These are phyloP conservation scores for Madurella fahalii DNA, from an alignment of 2,329 filamentous ascomycete species.

Conservation along the genomic window DNA sequence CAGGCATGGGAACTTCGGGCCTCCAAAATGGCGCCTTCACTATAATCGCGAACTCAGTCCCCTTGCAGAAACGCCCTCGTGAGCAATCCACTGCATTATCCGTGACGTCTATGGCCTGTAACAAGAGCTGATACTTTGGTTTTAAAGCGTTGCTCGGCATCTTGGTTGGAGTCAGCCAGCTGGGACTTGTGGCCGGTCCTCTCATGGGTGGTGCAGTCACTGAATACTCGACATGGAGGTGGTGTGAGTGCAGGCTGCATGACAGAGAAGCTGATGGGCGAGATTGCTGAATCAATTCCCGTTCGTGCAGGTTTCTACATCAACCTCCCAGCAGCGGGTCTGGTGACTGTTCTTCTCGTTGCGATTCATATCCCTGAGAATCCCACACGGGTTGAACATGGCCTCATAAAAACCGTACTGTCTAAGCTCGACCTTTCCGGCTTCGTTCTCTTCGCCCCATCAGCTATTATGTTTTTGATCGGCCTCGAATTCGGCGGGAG, in stretches of 20 bases:
- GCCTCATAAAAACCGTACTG: background rate
- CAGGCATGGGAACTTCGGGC: constrained; percentile 23
- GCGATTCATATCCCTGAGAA: background rate
- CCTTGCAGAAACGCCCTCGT: background rate
- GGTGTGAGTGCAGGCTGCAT: background rate
- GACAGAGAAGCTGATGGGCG: no score
- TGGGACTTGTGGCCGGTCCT: constrained; percentile 8
- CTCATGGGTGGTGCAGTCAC: constrained; percentile 11
- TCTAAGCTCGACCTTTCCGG: constrained; percentile 29
- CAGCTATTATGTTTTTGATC: constrained; percentile 42
- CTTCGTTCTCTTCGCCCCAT: constrained; percentile 26
- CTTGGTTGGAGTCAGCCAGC: background rate
- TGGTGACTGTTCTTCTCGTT: background rate
- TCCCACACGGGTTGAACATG: background rate
- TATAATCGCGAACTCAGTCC: constrained; percentile 8
- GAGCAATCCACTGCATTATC: no score
- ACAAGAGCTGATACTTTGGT: background rate
- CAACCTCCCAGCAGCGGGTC: background rate
- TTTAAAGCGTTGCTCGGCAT: no score
- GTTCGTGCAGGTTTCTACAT: background rate
- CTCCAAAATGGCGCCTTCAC: constrained; percentile 10
- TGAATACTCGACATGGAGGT: background rate
- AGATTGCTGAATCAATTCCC: background rate
- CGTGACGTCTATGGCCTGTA: constrained; percentile 7
- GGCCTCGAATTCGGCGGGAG: constrained; percentile 43